Evolutionary conservation across 2,329 filamentous ascomycete species (phyloP).

Genomic region (Hirsutella rhossiliensis): DNA sequence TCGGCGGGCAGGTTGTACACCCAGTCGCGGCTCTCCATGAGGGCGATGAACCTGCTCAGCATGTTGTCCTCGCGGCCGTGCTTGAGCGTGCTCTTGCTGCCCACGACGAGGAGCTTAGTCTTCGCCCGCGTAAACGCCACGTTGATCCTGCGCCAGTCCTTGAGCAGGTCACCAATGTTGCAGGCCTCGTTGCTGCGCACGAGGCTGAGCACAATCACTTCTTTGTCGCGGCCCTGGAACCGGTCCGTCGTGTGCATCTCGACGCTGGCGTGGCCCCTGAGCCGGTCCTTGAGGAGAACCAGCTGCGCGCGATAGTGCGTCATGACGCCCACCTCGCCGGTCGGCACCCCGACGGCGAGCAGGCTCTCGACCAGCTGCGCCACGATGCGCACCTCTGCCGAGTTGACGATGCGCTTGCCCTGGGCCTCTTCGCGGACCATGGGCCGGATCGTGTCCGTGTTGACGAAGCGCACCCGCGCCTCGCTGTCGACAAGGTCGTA

Average conservation of each 20-base stretch:
- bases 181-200: constrained; percentile 77
- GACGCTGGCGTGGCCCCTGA: constrained; percentile 50
- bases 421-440: constrained; percentile 58
- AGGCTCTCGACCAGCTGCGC: constrained; percentile 72
- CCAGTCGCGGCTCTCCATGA: constrained; percentile 75
- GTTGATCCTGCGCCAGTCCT: constrained; percentile 88
- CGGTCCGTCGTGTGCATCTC: constrained; percentile 97
- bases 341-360: constrained; percentile 61
- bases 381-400: constrained; percentile 66
- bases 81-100: constrained; percentile 70
- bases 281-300: constrained; percentile 62
- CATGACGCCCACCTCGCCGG: constrained; percentile 79
- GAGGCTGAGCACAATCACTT: constrained; percentile 75
- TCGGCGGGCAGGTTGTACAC: constrained; percentile 56
- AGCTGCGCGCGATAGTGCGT: constrained; percentile 94
- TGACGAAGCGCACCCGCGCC: constrained; percentile 72
- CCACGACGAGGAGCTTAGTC: constrained; percentile 81
- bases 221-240: constrained; percentile 93
- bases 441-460: constrained; percentile 66
- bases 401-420: constrained; percentile 81
- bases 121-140: constrained; percentile 90
- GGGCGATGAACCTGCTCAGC: constrained; percentile 58
- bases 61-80: constrained; percentile 58
- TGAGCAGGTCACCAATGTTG: constrained; percentile 79
- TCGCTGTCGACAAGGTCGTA: constrained; percentile 56